Base-by-base conservation (phyloP, 495 filamentous ascomycete genomes). In the Talaromyces proteolyticus region DNA sequence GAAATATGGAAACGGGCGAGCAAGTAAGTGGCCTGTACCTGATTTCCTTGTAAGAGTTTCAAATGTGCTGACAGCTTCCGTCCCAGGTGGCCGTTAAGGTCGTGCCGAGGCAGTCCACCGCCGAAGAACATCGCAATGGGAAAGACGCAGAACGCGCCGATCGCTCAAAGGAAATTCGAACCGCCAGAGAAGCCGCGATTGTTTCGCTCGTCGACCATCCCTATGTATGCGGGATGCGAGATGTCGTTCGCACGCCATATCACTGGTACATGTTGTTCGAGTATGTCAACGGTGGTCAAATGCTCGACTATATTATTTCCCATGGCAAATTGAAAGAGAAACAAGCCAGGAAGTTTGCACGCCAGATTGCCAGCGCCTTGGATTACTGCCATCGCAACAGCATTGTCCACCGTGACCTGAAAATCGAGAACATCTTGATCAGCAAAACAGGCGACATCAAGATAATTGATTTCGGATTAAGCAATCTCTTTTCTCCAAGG, bases 211-310 rank as follows among this genome's bases (percentile, higher is more conserved):
- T 96, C 39, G 86, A 91, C 62, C 93, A 97, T 56, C 94, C 93
- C 4, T 95, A 96, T 63, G 95, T 98, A 51, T 99, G 93, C 65
- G 92, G 86, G 6, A 91, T 99, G 81, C 80, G 91, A 52, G 93
- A 99, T 69, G 89, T 96, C 12, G 82, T 96, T 46, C 87, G 91
- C 19, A 97, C 93, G 16, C 88, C 90, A 59, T 93, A 95, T 67
- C 93, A 99, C 65, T 99, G 93, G 93, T 99, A 99, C 66, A 99
- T 99, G 93, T 82, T 99, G 19, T 99, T 97, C 62, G 93, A 99
- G 71, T 96, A 95, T 64, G 94, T 99, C 68, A 96, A 99, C 63
- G 93, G 93, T 43, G 94, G 93, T 12, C 93, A 99, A 66, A 99
- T 99, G 93, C 81, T 99, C 39, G 93, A 99, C 72, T 99, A 99